Percentiles rank a stretch among this genome's conserved stretches.
Conservation (phyloP, 306 rosid genomes). For the Lotus japonicus region DNA sequence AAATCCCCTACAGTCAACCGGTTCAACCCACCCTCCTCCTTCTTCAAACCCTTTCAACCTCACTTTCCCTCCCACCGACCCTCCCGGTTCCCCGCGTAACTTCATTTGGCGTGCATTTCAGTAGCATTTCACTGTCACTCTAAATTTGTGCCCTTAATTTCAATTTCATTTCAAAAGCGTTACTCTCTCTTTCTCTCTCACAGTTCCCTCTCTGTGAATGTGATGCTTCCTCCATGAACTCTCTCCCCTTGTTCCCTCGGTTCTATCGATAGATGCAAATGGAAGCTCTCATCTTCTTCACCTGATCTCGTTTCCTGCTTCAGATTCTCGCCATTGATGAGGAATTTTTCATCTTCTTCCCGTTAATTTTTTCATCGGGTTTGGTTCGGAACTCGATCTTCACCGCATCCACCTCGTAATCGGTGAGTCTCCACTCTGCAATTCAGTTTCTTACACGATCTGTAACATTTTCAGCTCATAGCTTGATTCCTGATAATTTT, state of each 20-base stretch:
- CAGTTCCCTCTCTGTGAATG: not conserved
- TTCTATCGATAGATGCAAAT: constrained; percentile 48
- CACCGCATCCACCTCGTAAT: not conserved
- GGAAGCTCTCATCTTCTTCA: constrained; percentile 30
- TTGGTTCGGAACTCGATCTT: constrained; percentile 33
- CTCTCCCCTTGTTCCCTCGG: constrained; percentile 28
- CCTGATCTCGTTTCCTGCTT: constrained; percentile 16
- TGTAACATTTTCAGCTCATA: not conserved
- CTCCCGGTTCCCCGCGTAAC: constrained; percentile 32
- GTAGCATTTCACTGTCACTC: constrained; percentile 32
- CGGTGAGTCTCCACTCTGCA: constrained; percentile 33
- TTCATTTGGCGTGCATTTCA: constrained; percentile 74
- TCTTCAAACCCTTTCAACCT: not conserved
- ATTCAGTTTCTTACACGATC: not conserved
- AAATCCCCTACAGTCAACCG: constrained; percentile 30
- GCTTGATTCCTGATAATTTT: not conserved
- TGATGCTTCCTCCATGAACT: not conserved
- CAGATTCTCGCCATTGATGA: constrained; percentile 17
- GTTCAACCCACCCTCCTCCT: constrained; percentile 9
- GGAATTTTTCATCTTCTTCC: not conserved
- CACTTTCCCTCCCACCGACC: constrained; percentile 6
- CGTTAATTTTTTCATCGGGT: not conserved
- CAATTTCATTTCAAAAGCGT: constrained; percentile 33
- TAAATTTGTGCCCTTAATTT: constrained; percentile 32
- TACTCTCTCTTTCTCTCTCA: constrained; percentile 23